These are phyloP conservation scores for Papilionanthe hybrid DNA, from an alignment of 116 monocot genomes.

Conservation along the genomic window DNA sequence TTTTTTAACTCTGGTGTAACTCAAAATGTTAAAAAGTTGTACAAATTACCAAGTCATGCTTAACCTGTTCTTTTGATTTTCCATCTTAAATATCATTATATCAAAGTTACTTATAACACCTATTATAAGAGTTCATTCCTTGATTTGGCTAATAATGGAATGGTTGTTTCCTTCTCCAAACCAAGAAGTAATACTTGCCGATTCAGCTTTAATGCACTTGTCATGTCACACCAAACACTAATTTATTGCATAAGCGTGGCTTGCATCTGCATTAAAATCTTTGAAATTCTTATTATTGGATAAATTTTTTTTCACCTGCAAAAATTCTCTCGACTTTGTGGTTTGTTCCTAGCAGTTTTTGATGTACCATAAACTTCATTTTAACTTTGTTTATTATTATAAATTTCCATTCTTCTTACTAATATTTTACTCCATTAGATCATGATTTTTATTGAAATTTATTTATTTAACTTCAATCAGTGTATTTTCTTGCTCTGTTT, in stretches of 20 bases:
- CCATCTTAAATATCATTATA: no score
- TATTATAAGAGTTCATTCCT: no score
- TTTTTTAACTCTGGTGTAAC: no score
- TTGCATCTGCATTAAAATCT: background rate
- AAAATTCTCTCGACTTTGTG: background rate
- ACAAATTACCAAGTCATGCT: no score
- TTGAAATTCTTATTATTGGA: background rate
- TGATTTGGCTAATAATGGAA: no score
- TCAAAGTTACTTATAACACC: no score
- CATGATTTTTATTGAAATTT: background rate
- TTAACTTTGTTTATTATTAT: background rate
- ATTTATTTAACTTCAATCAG: background rate
- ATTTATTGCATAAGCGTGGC: background rate
- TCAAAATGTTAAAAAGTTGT: no score
- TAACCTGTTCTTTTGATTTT: no score
- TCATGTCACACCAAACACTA: background rate
- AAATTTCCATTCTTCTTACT: background rate
- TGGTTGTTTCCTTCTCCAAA: no score
- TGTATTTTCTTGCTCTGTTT: background rate
- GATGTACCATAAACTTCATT: background rate
- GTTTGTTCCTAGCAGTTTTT: background rate
- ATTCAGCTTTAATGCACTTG: no score
- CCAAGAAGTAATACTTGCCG: no score
- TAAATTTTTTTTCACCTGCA: background rate
- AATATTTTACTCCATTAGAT: no score